Conservation (phyloP, 805 yeast genomes). For the Candida sanyiensis region DNA sequence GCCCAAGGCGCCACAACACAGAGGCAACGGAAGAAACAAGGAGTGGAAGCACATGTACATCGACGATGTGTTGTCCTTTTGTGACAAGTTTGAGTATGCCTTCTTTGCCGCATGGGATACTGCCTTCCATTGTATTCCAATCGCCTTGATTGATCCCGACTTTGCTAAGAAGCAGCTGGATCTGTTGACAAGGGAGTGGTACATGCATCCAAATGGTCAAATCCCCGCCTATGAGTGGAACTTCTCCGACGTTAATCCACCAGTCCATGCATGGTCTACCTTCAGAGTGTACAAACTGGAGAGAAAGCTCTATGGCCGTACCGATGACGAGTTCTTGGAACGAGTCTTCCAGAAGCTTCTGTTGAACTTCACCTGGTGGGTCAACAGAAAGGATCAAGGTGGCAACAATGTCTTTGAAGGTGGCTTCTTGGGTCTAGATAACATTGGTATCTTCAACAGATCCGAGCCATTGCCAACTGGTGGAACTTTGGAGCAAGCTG, state of each 20-base stretch:
- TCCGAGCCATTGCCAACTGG: slow-evolving; percentile 93
- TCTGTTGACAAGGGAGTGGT: slow-evolving; percentile 87
- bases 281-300: slow-evolving; percentile 84
- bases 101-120: slow-evolving; percentile 97
- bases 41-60: slow-evolving; percentile 88
- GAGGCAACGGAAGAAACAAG: slow-evolving; percentile 82
- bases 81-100: slow-evolving; percentile 95
- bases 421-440: slow-evolving; percentile 88
- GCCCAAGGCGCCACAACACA: slow-evolving; percentile 70
- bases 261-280: slow-evolving; percentile 95
- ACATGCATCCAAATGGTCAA: slow-evolving; percentile 98
- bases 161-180: slow-evolving; percentile 88
- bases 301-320: slow-evolving; percentile 74
- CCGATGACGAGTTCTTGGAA: slow-evolving; percentile 79
- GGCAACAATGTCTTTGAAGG: slow-evolving; percentile 93
- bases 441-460: slow-evolving; percentile 87
- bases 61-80: slow-evolving; percentile 82
- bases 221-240: slow-evolving; percentile 97
- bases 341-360: slow-evolving; percentile 88
- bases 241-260: slow-evolving; percentile 92
- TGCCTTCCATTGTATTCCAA: slow-evolving; percentile 89
- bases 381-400: slow-evolving; percentile 77
- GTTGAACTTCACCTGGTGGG: slow-evolving; percentile 96
- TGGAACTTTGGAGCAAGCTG: slow-evolving; percentile 87
- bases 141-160: slow-evolving; percentile 89